phyloP scores from a whole-genome alignment of 2,329 filamentous ascomycete genomes.

The Epichloe baconii region DNA sequence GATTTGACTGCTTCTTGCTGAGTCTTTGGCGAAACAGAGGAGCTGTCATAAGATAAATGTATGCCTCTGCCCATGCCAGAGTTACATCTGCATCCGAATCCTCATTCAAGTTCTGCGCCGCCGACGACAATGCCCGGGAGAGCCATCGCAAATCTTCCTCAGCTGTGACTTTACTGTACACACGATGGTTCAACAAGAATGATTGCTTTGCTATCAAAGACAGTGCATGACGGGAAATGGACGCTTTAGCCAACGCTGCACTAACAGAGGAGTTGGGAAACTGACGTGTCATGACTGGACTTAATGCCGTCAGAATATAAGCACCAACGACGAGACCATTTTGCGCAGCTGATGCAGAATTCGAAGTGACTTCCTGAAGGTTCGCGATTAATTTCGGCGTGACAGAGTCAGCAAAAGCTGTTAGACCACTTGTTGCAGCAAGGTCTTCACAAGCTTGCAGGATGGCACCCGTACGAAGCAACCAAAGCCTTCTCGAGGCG shows the following conservation, averaged over 20 bases:
- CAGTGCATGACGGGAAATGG: conserved; percentile 52
- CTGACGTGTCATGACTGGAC: conserved; percentile 38
- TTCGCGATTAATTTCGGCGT: conserved; percentile 48
- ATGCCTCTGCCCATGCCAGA: conserved; percentile 68
- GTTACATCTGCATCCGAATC: conserved; percentile 35
- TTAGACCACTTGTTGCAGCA: conserved; percentile 32
- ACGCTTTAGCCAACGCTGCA: conserved; percentile 39
- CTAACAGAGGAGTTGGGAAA: conserved; percentile 38
- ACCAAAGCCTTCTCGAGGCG: conserved; percentile 66
- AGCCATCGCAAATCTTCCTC: conserved; percentile 74
- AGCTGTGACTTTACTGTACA: conserved; percentile 66
- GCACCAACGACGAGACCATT: conserved; percentile 70
- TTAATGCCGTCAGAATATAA: conserved; percentile 58
- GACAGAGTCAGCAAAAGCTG: conserved; percentile 39
- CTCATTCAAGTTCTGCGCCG: conserved; percentile 41
- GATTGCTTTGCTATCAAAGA: conserved; percentile 68
- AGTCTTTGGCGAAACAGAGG: conserved; percentile 43
- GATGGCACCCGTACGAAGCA: conserved; percentile 58
- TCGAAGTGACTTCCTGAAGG: conserved; percentile 66
- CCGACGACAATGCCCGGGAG: conserved; percentile 51
- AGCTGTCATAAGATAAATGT: conserved; percentile 66
- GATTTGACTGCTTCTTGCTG: conserved; percentile 49
- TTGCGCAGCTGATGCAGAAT: conserved; percentile 67
- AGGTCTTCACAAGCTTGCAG: conserved; percentile 42
- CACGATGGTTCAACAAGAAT: conserved; percentile 69